These are phyloP conservation scores for Huntiella bhutanensis DNA, from an alignment of 2,329 filamentous ascomycete species.

Conservation along the genomic window DNA sequence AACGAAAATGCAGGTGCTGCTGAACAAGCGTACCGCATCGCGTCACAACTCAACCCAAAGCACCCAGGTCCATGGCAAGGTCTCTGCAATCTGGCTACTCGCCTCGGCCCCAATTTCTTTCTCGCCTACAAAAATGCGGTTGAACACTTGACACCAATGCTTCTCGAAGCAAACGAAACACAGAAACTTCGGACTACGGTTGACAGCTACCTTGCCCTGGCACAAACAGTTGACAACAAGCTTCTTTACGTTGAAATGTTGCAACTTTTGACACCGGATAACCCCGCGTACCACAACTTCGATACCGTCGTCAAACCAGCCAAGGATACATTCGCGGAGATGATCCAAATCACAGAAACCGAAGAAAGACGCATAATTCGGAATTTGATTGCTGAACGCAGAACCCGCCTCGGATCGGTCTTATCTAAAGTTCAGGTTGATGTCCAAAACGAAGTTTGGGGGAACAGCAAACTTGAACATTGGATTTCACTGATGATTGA, in stretches of 20 bases:
- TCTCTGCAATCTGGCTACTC: slow-evolving; percentile 59
- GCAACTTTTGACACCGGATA: slow-evolving; percentile 57
- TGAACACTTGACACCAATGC: slow-evolving; percentile 55
- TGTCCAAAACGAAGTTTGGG: slow-evolving; percentile 70
- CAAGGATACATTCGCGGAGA: slow-evolving; percentile 57
- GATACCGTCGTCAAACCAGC: slow-evolving; percentile 72
- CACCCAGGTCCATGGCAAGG: slow-evolving; percentile 87
- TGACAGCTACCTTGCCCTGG: slow-evolving; percentile 62
- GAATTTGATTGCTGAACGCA: slow-evolving; percentile 69
- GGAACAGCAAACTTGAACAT: slow-evolving; percentile 55
- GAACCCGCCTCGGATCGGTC: slow-evolving; percentile 70
- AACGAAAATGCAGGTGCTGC: slow-evolving; percentile 51
- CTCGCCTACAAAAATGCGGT: slow-evolving; percentile 20
- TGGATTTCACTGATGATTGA: slow-evolving; percentile 72
- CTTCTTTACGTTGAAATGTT: slow-evolving; percentile 60
- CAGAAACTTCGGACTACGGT: slow-evolving; percentile 48
- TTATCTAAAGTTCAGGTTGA: slow-evolving; percentile 68
- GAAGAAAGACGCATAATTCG: slow-evolving; percentile 85
- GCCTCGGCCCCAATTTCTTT: slow-evolving; percentile 28
- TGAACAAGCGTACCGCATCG: slow-evolving; percentile 56
- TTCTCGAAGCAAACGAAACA: slow-evolving; percentile 44
- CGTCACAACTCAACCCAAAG: slow-evolving; percentile 49
- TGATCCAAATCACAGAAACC: slow-evolving; percentile 66
- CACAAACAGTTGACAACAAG: slow-evolving; percentile 51
- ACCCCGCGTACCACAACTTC: slow-evolving; percentile 60